Evolutionary conservation across 2,329 filamentous ascomycete species (phyloP).

Genomic region (Whalleya microplaca): DNA sequence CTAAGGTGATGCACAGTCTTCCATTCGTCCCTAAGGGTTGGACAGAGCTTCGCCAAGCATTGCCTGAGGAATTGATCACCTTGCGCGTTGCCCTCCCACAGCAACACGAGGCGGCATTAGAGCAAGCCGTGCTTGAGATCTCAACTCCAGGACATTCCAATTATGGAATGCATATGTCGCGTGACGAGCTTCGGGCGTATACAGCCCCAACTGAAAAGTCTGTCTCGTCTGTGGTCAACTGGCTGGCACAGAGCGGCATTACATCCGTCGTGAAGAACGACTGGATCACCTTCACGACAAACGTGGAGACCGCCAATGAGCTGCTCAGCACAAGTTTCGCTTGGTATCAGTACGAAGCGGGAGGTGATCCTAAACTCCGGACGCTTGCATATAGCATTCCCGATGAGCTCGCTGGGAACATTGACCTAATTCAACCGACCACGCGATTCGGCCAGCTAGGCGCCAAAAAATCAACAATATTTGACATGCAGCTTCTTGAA

Average conservation of each 20-base stretch:
- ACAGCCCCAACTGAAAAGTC: constrained; percentile 48
- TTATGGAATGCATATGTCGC: constrained; percentile 54
- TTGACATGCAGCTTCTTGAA: constrained; percentile 33
- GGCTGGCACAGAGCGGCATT: constrained; percentile 48
- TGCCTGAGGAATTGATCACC: constrained; percentile 29
- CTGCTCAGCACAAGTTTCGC: constrained; percentile 53
- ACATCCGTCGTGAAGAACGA: constrained; percentile 41
- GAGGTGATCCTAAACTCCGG: constrained; percentile 44
- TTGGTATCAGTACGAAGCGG: constrained; percentile 46
- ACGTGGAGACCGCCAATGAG: constrained; percentile 44
- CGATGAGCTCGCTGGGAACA: constrained; percentile 41
- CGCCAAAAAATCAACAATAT: constrained; percentile 36
- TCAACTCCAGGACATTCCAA: constrained; percentile 50
- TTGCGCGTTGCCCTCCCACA: constrained; percentile 32
- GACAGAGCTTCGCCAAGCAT: constrained; percentile 30
- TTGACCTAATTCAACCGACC: constrained; percentile 55
- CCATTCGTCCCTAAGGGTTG: constrained; percentile 33
- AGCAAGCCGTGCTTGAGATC: constrained; percentile 50
- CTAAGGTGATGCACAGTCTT: constrained; percentile 36
- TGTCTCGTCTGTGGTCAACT: constrained; percentile 45
- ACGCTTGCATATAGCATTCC: constrained; percentile 41
- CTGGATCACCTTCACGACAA: constrained; percentile 48
- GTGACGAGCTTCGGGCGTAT: constrained; percentile 53
- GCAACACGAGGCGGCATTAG: constrained; percentile 41
- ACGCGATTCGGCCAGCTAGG: constrained; percentile 51